phyloP scores from a whole-genome alignment of 2,329 filamentous ascomycete species.

The Dothiorella sarmentorum region DNA sequence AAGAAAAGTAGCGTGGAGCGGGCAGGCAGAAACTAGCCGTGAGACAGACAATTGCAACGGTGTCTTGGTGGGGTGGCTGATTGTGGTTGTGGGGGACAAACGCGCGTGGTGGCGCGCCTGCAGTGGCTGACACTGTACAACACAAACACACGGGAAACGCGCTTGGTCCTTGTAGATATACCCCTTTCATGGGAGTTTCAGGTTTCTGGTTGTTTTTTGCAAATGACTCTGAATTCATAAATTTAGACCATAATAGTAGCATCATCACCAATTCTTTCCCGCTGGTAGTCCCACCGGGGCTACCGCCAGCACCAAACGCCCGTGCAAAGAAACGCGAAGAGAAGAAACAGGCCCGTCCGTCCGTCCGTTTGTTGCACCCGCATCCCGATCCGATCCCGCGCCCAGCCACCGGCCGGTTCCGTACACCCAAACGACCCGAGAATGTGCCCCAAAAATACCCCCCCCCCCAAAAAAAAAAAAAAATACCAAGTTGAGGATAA shows the following conservation, averaged over 20 bases:
- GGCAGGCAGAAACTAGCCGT: not conserved
- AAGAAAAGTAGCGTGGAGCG: not conserved
- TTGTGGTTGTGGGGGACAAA: too few relatives aligned
- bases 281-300: too few relatives aligned
- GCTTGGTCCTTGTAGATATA: slow-evolving; percentile 4
- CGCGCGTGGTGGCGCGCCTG: not conserved
- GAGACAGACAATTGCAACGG: not conserved
- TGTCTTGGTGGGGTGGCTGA: not conserved
- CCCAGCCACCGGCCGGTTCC: not conserved
- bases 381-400: not conserved
- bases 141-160: not conserved
- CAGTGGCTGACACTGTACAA: not conserved
- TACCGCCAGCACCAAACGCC: not conserved
- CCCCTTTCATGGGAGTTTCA: too few relatives aligned
- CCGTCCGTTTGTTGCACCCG: not conserved
- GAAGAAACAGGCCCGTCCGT: not conserved
- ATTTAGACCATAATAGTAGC: not conserved
- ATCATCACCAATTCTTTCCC: too few relatives aligned
- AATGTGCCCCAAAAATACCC: too few relatives aligned
- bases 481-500: not conserved
- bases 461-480: not conserved
- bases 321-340: not conserved
- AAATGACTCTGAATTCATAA: too few relatives aligned
- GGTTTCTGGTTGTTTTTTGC: too few relatives aligned
- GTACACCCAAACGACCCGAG: not conserved